Conservation (phyloP, 768 basidiomycete species). For the Amanita fuliginea region DNA sequence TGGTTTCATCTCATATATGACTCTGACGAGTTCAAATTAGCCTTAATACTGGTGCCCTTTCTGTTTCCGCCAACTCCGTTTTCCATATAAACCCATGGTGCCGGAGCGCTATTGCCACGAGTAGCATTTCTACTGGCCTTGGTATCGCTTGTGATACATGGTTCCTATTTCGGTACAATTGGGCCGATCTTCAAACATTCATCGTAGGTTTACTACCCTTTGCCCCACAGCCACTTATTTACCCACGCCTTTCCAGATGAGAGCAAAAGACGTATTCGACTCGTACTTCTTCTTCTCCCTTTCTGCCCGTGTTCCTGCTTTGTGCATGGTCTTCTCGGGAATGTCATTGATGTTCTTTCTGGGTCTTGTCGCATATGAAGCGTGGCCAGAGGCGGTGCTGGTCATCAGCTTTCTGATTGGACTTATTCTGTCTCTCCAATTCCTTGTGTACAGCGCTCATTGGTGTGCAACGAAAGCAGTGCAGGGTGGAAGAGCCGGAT, state of each 20-base stretch:
- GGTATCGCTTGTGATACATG: slow-evolving; percentile 55
- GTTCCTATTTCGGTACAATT: slow-evolving; percentile 55
- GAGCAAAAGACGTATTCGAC: slow-evolving; percentile 45
- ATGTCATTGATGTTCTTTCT: slow-evolving; percentile 52
- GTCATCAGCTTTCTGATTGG: slow-evolving; percentile 49
- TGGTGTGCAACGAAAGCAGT: slow-evolving; percentile 15
- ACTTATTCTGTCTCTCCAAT: slow-evolving; percentile 50
- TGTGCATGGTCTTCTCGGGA: slow-evolving; percentile 48
- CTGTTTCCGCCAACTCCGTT: slow-evolving; percentile 41
- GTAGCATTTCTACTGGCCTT: slow-evolving; percentile 49
- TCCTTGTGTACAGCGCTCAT: slow-evolving; percentile 44
- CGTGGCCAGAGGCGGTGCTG: slow-evolving; percentile 54
- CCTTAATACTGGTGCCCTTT: slow-evolving; percentile 50
- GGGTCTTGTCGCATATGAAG: slow-evolving; percentile 46
- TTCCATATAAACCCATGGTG: slow-evolving; percentile 40
- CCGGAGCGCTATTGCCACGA: slow-evolving; percentile 41
- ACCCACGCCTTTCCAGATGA: slow-evolving; percentile 19
- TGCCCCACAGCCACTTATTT: no score
- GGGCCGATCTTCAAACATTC: slow-evolving; percentile 39
- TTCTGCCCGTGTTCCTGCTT: slow-evolving; percentile 48
- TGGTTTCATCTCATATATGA: not conserved
- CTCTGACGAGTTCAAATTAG: no score
- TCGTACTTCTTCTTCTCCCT: slow-evolving; percentile 63
- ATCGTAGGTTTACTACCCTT: slow-evolving; percentile 27
- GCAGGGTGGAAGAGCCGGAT: not conserved